A percentile compares a stretch with the other conserved stretches of the same genome.
These are phyloP conservation scores for Paecilomyces sp. DNA, from an alignment of 2,329 filamentous ascomycete species.

Conservation along the genomic window DNA sequence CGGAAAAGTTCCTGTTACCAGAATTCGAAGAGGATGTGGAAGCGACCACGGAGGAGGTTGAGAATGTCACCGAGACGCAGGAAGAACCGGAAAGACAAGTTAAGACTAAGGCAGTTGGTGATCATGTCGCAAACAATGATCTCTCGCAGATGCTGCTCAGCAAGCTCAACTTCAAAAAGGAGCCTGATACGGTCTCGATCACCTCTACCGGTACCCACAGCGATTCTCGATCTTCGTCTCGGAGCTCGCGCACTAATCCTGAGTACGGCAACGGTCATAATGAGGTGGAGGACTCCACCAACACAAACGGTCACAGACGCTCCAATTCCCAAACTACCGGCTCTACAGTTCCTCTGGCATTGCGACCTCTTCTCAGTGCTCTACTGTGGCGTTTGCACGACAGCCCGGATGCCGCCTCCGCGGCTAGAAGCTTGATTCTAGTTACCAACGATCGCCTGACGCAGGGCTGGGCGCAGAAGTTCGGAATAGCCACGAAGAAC, in stretches of 20 bases:
- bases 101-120: constrained; percentile 15
- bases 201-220: constrained; percentile 36
- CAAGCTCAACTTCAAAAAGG: constrained; percentile 41
- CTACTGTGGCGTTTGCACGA: constrained; percentile 39
- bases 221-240: constrained; percentile 37
- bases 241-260: constrained; percentile 39
- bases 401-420: constrained; percentile 23
- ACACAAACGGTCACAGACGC: constrained; percentile 23
- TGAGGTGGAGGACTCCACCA: constrained; percentile 21
- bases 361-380: constrained; percentile 38
- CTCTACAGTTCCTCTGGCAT: constrained; percentile 26
- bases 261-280: constrained; percentile 23
- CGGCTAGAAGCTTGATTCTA: constrained; percentile 32
- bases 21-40: constrained; percentile 37
- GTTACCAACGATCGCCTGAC: constrained; percentile 38
- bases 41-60: constrained; percentile 11
- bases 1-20: constrained; percentile 38
- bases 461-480: constrained; percentile 40
- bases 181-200: constrained; percentile 30
- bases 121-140: constrained; percentile 24
- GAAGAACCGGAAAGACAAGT: constrained; percentile 10
- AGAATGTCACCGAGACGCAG: constrained; percentile 9
- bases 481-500: constrained; percentile 41
- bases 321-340: constrained; percentile 8
- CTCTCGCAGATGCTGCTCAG: constrained; percentile 42